Base-by-base conservation (phyloP, 78 protist genomes). In the Polysphondylium violaceum region DNA sequence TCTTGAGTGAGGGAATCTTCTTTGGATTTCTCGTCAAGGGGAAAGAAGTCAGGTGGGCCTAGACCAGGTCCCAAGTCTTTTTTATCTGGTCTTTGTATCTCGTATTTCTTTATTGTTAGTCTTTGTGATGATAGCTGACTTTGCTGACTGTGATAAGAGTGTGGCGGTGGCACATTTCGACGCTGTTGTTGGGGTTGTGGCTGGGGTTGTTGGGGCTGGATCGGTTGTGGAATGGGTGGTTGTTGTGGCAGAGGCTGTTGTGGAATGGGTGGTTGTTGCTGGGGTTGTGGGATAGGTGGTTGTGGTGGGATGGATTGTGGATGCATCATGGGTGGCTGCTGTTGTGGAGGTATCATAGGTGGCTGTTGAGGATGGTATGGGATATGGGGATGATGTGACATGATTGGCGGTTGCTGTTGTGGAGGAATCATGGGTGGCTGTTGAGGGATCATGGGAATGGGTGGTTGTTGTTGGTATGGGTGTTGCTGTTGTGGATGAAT, bases 31-130 rank as follows among this genome's bases (percentile, higher is more conserved):
- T n/a, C 40, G 14, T 83, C 91, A 7, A 83, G 40, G 5, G 91
- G 91, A 59, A 59, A 83, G 51, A 83, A 83, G 33, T 83, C 91
- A 4, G 91, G 91, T 58, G 76, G 78, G 14, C 91, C 91, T 31
- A 83, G n/a, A 29, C 67, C 77, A 7, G 75, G 75, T 1, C 91
- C 91, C 17, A 83, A 33, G 29, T 83, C 91, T 43, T 83, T 83
- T 55, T 40, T 50, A 53, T 83, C 91, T 1, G 91, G 91, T 69
- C 68, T 35, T 31, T 55, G 67, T 16, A 83, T 27, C 23, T 83
- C 91, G 33, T 83, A 83, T 69, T 63, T 41, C n/a, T 83, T 83
- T 9, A 83, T 33, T 51, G 38, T 50, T 27, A 43, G 38, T 23
- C 19, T 27, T 69, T 69, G 77, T 40, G 55, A 14, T n/a, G 29